Conservation (phyloP, 805 yeast genomes). For the Hanseniaspora taiwanica region DNA sequence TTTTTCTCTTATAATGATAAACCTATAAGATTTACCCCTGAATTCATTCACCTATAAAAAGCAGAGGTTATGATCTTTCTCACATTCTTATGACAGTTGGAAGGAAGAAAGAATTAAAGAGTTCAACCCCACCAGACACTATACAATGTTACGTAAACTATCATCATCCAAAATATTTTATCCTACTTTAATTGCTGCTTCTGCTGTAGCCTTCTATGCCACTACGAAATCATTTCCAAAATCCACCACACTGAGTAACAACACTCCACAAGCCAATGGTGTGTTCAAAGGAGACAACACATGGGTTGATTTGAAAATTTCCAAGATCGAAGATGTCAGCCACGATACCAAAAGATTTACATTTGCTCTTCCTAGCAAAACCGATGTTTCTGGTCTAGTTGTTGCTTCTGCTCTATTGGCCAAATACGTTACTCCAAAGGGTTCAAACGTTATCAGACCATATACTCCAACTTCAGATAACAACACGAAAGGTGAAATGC, state of each 20-base stretch:
- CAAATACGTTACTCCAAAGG: slow-evolving; percentile 73
- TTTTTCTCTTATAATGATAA: too few relatives aligned
- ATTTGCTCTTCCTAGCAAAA: slow-evolving; percentile 55
- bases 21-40: too few relatives aligned
- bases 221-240: background rate
- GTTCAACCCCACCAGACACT: background rate
- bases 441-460: slow-evolving; percentile 75
- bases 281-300: slow-evolving; percentile 50
- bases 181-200: slow-evolving; percentile 35
- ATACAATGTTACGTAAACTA: slow-evolving; percentile 16
- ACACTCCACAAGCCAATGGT: slow-evolving; percentile 22
- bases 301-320: slow-evolving; percentile 58
- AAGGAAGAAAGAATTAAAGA: background rate
- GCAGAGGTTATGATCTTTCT: too few relatives aligned
- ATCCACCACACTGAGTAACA: slow-evolving; percentile 24
- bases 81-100: too few relatives aligned
- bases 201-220: slow-evolving; percentile 29
- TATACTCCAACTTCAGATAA: slow-evolving; percentile 76
- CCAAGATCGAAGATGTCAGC: slow-evolving; percentile 32
- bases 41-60: too few relatives aligned
- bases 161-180: slow-evolving; percentile 14
- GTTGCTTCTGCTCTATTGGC: slow-evolving; percentile 73
- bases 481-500: slow-evolving; percentile 58
- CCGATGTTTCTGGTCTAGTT: slow-evolving; percentile 60
- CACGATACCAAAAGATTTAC: slow-evolving; percentile 54